Evolutionary conservation across 495 filamentous ascomycete species (phyloP).

Genomic region (Xylaria cubensis): DNA sequence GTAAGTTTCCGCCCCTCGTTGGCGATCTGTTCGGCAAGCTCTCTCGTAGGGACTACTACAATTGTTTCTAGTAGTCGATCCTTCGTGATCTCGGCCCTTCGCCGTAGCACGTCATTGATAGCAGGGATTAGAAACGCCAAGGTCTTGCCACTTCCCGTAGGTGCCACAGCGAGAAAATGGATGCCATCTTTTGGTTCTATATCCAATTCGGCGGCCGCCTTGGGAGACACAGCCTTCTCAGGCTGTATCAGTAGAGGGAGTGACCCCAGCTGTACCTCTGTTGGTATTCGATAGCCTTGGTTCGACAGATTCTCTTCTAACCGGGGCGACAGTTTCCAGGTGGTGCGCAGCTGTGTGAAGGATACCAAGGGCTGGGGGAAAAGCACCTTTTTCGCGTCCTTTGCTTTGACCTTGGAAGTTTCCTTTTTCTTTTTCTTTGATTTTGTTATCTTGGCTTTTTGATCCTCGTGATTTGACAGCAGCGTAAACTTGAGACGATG

Average conservation of each 20-base stretch:
- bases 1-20: slow-evolving; percentile 88
- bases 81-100: slow-evolving; percentile 48
- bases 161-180: slow-evolving; percentile 86
- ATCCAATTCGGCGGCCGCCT: slow-evolving; percentile 38
- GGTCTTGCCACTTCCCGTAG: slow-evolving; percentile 98
- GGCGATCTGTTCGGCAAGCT: slow-evolving; percentile 89
- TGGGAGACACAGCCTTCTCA: slow-evolving; percentile 47
- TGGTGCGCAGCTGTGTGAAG: slow-evolving; percentile 72
- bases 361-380: slow-evolving; percentile 79
- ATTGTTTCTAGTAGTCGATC: slow-evolving; percentile 68
- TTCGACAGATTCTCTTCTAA: slow-evolving; percentile 79
- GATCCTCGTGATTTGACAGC: slow-evolving; percentile 51
- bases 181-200: slow-evolving; percentile 43
- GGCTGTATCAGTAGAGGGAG: slow-evolving; percentile 76
- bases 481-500: slow-evolving; percentile 89
- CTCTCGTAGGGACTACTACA: slow-evolving; percentile 89
- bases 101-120: slow-evolving; percentile 72
- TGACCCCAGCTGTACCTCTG: slow-evolving; percentile 89
- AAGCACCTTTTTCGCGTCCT: slow-evolving; percentile 62
- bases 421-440: slow-evolving; percentile 53
- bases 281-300: slow-evolving; percentile 86
- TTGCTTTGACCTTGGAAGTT: slow-evolving; percentile 45
- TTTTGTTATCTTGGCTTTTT: slow-evolving; percentile 38
- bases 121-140: slow-evolving; percentile 88
- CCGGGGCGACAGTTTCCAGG: slow-evolving; percentile 72